phyloP scores from a whole-genome alignment of 768 basidiomycete genomes.

The Kwoniella shandongensis region DNA sequence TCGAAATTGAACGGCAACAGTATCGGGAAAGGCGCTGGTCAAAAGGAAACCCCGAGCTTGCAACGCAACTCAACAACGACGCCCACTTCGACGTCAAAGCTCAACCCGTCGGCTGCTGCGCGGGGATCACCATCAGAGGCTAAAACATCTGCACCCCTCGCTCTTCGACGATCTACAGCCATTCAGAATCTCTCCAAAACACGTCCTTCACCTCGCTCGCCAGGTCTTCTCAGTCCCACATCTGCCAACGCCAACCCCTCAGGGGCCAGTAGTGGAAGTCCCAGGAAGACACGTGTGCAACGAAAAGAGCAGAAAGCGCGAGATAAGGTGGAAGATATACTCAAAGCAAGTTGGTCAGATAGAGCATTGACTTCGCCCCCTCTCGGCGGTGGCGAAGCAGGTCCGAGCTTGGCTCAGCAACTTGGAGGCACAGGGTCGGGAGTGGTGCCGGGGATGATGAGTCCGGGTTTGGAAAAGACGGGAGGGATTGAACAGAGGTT shows the following conservation, averaged over 20 bases:
- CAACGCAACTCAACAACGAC: neutral
- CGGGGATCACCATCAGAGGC: neutral
- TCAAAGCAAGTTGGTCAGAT: slow-evolving; percentile 35
- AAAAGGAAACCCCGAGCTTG: neutral
- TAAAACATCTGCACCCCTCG: neutral
- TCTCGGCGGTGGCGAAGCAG: neutral
- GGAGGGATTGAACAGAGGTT: slow-evolving; percentile 36
- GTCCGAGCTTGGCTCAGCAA: neutral
- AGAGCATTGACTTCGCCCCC: slow-evolving; percentile 24
- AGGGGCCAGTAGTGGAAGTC: neutral
- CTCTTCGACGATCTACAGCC: slow-evolving; percentile 19
- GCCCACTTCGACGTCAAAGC: neutral
- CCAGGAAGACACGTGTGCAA: slow-evolving; percentile 12
- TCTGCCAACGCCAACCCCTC: neutral
- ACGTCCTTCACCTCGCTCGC: neutral
- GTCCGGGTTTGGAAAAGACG: slow-evolving; percentile 29
- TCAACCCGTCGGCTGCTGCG: neutral
- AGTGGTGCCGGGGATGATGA: slow-evolving; percentile 13
- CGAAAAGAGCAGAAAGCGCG: slow-evolving; percentile 17
- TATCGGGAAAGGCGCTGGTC: too few species aligned
- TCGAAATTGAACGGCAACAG: too few species aligned
- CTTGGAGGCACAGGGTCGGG: neutral
- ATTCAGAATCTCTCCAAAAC: slow-evolving; percentile 4
- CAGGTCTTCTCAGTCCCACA: neutral
- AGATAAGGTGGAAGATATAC: slow-evolving; percentile 32